Conservation (phyloP, 176 grass and related monocot genomes). For the Bolboschoenus planiculmis region DNA sequence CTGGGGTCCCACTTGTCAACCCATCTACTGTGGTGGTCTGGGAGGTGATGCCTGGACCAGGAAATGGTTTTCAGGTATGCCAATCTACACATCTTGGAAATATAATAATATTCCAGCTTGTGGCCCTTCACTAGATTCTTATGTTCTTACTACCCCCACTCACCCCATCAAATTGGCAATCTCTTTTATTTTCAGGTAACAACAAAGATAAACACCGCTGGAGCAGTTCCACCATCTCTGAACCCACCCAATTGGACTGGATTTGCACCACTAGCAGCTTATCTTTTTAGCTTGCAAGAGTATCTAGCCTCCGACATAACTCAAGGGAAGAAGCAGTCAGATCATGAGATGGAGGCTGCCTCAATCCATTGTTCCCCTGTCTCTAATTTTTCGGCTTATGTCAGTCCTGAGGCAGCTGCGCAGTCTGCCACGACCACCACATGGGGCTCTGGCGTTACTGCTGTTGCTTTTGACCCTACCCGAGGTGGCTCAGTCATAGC, state of each 20-base stretch:
- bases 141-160: neutral
- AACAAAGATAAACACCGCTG: slow-evolving; percentile 68
- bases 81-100: neutral
- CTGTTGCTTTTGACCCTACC: slow-evolving; percentile 99
- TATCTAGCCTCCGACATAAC: slow-evolving; percentile 68
- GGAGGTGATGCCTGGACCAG: slow-evolving; percentile 98
- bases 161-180: neutral
- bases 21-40: slow-evolving; percentile 98
- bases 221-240: slow-evolving; percentile 66
- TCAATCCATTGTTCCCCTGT: slow-evolving; percentile 97
- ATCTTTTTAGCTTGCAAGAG: slow-evolving; percentile 89
- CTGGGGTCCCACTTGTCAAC: slow-evolving; percentile 98
- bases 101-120: neutral
- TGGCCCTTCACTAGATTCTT: neutral
- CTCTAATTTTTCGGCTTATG: slow-evolving; percentile 98
- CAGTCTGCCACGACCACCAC: slow-evolving; percentile 95
- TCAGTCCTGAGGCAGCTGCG: slow-evolving; percentile 92
- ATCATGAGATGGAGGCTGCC: slow-evolving; percentile 62
- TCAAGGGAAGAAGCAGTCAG: slow-evolving; percentile 57
- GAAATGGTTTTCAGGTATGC: slow-evolving; percentile 52
- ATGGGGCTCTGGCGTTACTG: slow-evolving; percentile 95
- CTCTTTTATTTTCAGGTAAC: slow-evolving; percentile 44
- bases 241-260: slow-evolving; percentile 76
- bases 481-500: slow-evolving; percentile 81
- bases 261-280: slow-evolving; percentile 71